Conservation (phyloP, 345 rosid genomes). For the Acer negundo region DNA sequence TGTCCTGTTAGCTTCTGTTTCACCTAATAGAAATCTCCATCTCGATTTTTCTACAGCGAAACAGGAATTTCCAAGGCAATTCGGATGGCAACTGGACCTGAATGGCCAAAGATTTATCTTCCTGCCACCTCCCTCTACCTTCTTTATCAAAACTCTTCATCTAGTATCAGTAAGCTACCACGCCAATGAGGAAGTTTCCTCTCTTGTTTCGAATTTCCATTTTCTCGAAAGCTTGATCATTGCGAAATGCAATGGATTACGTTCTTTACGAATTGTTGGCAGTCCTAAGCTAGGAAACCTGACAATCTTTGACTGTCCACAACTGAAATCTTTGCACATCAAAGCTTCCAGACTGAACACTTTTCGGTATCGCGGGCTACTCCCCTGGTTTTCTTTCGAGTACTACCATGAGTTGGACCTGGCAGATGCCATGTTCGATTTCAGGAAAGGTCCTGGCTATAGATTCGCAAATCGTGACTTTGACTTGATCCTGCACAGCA, state of each 20-base stretch:
- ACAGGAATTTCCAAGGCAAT: conserved; percentile 4
- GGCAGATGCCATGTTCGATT: conserved; percentile 16
- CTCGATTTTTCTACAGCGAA: conserved; percentile 14
- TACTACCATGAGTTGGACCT: not conserved
- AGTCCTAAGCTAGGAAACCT: conserved; percentile 6
- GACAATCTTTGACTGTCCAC: conserved; percentile 4
- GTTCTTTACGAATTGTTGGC: not conserved
- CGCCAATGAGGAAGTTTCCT: not conserved
- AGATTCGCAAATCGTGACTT: not conserved
- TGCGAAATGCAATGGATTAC: not conserved
- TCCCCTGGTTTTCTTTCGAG: conserved; percentile 11
- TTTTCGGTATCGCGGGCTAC: conserved; percentile 8
- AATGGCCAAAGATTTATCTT: not conserved
- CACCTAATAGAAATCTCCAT: conserved; percentile 4
- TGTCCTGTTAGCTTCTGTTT: conserved; percentile 5
- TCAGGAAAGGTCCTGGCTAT: conserved; percentile 12
- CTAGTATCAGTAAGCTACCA: conserved; percentile 3
- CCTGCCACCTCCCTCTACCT: conserved; percentile 1
- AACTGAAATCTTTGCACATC: not conserved
- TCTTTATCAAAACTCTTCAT: conserved; percentile 15
- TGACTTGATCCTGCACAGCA: not conserved
- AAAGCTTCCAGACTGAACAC: not conserved
- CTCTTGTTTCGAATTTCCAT: conserved; percentile 1
- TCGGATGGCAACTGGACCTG: conserved; percentile 12
- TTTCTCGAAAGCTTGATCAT: conserved; percentile 9